Base-by-base conservation (phyloP, 192 early-diverging fungal species). In the Backusella morwellensis region DNA sequence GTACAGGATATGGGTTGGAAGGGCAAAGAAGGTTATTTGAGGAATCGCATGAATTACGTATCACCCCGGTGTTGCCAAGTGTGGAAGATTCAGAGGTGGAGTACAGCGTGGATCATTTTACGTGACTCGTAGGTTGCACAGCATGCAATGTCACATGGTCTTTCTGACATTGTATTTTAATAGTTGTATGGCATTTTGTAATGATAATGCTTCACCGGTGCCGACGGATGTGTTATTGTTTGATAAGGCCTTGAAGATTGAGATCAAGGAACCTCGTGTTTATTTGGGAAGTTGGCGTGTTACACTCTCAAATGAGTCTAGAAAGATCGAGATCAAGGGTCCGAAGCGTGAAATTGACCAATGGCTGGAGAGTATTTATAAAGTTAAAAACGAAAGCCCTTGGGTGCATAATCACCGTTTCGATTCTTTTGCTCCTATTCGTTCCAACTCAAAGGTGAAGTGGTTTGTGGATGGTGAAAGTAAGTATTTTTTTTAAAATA, bases 1-100 rank as follows among this genome's bases (percentile, higher is more conserved):
- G 88, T 88, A 36, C 90, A 90, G 70, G 91, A 92, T 72, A 91
- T 92, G 82, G 90, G 92, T 1, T 94, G 93, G 93, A 94, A 94
- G 75, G 93, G 93, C 67, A 94, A 94, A 67, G 93, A 94, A 73
- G 91, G 89, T 23, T 90, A 89, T 73, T 76, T 93, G 56, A 85
- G 88, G 34, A 87, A 86, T 19, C 88, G 88, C n/a, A 83, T 87
- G 34, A 87, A 88, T 72, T 86, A 88, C 74, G 85, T 83, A 9
- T 80, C 73, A 5, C 85, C 82, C 7, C 77, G 83, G 32, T 85
- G 87, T 34, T 85, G 81, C 56, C 78, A 81, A 8, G 68, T 78
- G 26, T 63, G 54, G 8, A 74, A 50, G 19, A 59, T 80, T 42
- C n/a, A 73, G 35, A 70, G 75, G 6, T 92, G 91, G 89, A 82